Conservation (phyloP, 106 monocot genomes). For the Triglochin maritima region DNA sequence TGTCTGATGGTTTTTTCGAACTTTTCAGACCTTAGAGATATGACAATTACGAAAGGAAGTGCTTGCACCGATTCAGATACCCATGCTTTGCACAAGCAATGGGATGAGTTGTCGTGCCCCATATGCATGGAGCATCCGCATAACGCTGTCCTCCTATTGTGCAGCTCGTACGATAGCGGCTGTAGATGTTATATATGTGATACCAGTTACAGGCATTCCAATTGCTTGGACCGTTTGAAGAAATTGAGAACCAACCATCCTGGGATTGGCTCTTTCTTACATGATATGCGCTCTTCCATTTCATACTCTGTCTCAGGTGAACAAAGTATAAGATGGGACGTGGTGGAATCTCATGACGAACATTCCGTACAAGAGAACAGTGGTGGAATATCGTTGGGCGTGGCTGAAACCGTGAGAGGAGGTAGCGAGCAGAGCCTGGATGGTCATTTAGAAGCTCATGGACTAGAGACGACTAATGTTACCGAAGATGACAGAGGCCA, state of each 20-base stretch:
- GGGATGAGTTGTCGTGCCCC: constrained; percentile 76
- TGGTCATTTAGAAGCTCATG: constrained; percentile 4
- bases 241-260: constrained; percentile 6
- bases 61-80: constrained; percentile 13
- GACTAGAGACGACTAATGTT: constrained; percentile 9
- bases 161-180: constrained; percentile 61
- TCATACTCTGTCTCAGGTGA: background rate
- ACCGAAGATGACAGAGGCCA: constrained; percentile 7
- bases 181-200: constrained; percentile 85
- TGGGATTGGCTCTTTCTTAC: constrained; percentile 2
- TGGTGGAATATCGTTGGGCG: background rate
- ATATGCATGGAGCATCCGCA: constrained; percentile 96
- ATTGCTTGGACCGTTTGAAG: constrained; percentile 63
- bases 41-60: constrained; percentile 34
- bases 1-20: too few species aligned
- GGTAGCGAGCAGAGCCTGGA: constrained; percentile 13
- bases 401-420: constrained; percentile 9
- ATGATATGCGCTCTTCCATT: constrained; percentile 1
- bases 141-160: constrained; percentile 72
- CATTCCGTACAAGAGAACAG: constrained; percentile 9
- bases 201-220: constrained; percentile 82
- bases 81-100: constrained; percentile 42
- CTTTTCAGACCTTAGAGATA: background rate
- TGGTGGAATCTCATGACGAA: constrained; percentile 6
- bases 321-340: constrained; percentile 9